phyloP scores from a whole-genome alignment of 495 filamentous ascomycete genomes.

The Bacidia gigantensis region DNA sequence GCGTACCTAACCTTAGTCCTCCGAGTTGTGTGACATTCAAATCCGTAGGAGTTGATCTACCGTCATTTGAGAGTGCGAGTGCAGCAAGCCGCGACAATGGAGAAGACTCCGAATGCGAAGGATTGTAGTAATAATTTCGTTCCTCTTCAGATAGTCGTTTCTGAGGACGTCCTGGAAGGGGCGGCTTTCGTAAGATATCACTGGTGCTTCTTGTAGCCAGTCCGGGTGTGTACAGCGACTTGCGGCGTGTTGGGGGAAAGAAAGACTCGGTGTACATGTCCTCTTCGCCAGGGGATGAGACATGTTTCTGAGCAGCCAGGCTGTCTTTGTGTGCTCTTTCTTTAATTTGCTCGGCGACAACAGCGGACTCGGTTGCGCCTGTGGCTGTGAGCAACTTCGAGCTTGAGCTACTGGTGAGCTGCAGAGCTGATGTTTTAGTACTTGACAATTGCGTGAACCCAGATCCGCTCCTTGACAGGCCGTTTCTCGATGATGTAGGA shows the following conservation, averaged over 20 bases:
- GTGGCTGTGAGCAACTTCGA: conserved; percentile 2
- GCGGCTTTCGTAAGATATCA: conserved; percentile 19
- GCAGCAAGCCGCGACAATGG: conserved; percentile 16
- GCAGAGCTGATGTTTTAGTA: conserved; percentile 13
- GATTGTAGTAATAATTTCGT: conserved; percentile 17
- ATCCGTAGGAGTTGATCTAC: conserved; percentile 28
- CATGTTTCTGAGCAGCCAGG: conserved; percentile 17
- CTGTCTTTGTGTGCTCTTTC: conserved; percentile 15
- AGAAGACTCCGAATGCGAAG: conserved; percentile 12
- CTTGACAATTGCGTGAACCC: conserved; percentile 10
- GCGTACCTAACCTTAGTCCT: conserved; percentile 33
- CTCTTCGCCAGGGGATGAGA: conserved; percentile 15
- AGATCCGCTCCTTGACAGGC: conserved; percentile 14
- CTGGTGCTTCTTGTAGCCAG: conserved; percentile 33
- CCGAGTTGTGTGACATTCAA: conserved; percentile 36
- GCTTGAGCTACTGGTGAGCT: conserved; percentile 11
- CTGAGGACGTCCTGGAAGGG: conserved; percentile 3
- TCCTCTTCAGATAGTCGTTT: conserved; percentile 7
- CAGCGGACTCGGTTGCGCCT: conserved; percentile 12
- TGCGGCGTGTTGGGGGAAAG: conserved; percentile 32
- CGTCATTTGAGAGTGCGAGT: conserved; percentile 10
- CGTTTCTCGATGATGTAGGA: conserved; percentile 12
- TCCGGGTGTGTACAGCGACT: conserved; percentile 36
- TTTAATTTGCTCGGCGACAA: conserved; percentile 16
- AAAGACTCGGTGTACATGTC: conserved; percentile 18